Evolutionary conservation across 2,329 filamentous ascomycete genomes (phyloP).

Genomic region (Pseudonectria buxi): DNA sequence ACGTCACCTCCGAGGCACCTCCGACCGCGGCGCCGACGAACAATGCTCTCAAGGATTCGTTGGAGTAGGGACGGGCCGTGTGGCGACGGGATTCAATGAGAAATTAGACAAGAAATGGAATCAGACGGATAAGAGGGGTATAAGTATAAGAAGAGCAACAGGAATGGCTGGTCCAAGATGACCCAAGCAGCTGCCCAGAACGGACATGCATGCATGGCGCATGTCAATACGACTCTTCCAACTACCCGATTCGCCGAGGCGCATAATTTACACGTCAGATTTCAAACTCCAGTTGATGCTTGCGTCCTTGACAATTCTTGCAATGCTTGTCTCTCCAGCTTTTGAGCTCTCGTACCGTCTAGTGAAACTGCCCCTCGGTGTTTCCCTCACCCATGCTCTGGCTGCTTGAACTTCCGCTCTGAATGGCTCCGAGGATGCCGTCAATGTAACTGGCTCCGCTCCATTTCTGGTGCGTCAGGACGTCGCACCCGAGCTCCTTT

Average conservation of each 20-base stretch:
- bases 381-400: constrained; percentile 95
- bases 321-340: too few species aligned
- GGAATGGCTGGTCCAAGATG: too few species aligned
- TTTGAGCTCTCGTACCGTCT: constrained; percentile 4
- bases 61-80: constrained; percentile 25
- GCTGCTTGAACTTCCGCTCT: constrained; percentile 82
- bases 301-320: too few species aligned
- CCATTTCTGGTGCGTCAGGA: constrained; percentile 93
- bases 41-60: constrained; percentile 47
- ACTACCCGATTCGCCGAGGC: too few species aligned
- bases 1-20: constrained; percentile 62
- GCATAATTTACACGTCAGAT: too few species aligned
- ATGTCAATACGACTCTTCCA: too few species aligned
- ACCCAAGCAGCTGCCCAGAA: too few species aligned
- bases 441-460: constrained; percentile 67
- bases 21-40: constrained; percentile 49
- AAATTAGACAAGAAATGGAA: too few species aligned
- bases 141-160: too few species aligned
- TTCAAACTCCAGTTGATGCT: too few species aligned
- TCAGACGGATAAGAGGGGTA: too few species aligned
- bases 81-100: not conserved
- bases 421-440: constrained; percentile 81
- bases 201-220: too few species aligned
- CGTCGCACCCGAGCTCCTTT: constrained; percentile 85
- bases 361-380: constrained; percentile 66